Percentiles rank a stretch among this genome's conserved stretches.
Evolutionary conservation across 768 basidiomycete species (phyloP).

Genomic region (Termitomyces eurrhizus): DNA sequence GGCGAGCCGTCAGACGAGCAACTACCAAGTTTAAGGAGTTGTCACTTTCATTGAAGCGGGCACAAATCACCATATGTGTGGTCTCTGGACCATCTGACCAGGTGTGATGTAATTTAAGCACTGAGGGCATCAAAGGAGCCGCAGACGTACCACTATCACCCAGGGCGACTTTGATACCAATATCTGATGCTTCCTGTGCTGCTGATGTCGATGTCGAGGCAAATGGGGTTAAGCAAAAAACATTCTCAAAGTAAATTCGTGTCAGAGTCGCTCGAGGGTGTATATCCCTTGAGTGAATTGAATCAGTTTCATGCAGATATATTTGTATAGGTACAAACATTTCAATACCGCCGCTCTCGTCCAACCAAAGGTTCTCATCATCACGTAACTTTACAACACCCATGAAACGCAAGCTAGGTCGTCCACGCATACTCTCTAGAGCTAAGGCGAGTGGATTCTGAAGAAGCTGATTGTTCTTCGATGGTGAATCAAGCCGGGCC

Average conservation of each 20-base stretch:
- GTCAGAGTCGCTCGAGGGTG: constrained; percentile 62
- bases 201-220: constrained; percentile 22
- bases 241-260: constrained; percentile 67
- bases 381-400: constrained; percentile 50
- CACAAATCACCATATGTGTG: constrained; percentile 58
- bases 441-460: constrained; percentile 69
- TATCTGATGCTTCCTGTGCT: constrained; percentile 32
- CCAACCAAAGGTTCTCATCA: constrained; percentile 48
- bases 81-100: constrained; percentile 62
- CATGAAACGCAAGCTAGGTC: constrained; percentile 57
- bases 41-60: constrained; percentile 23
- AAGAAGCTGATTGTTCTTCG: constrained; percentile 42
- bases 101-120: not conserved
- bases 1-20: constrained; percentile 49
- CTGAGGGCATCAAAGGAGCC: not conserved
- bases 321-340: constrained; percentile 22
- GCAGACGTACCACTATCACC: constrained; percentile 57
- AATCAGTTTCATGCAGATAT: constrained; percentile 1
- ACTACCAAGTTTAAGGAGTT: constrained; percentile 44
- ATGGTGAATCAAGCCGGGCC: constrained; percentile 39
- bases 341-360: constrained; percentile 49
- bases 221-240: constrained; percentile 51
- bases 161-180: constrained; percentile 64
- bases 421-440: constrained; percentile 76
- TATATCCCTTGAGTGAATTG: constrained; percentile 42